Percentiles rank a stretch among this genome's conserved stretches.
Evolutionary conservation across 768 basidiomycete genomes (phyloP).

Genomic region (Paxillus involutus): DNA sequence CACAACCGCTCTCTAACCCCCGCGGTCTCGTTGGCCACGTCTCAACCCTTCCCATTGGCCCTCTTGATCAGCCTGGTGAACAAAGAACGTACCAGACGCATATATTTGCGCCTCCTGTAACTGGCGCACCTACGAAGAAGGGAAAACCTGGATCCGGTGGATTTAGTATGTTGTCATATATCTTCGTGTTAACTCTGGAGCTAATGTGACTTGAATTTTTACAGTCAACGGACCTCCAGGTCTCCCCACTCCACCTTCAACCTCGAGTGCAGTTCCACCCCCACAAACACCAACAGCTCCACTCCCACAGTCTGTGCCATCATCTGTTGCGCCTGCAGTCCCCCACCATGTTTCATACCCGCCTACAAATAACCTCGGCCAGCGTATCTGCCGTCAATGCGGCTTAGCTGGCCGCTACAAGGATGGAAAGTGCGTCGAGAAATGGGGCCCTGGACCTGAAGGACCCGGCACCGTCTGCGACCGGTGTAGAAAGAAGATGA

Average conservation of each 20-base stretch:
- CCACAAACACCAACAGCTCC: slow-evolving; percentile 14
- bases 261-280: slow-evolving; percentile 8
- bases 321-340: not conserved
- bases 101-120: slow-evolving; percentile 72
- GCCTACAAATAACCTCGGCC: slow-evolving; percentile 55
- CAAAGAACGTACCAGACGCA: slow-evolving; percentile 58
- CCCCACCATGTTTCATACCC: slow-evolving; percentile 23
- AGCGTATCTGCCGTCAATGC: slow-evolving; percentile 77
- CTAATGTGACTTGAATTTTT: slow-evolving; percentile 13
- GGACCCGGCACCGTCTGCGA: slow-evolving; percentile 86
- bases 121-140: slow-evolving; percentile 72
- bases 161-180: slow-evolving; percentile 21
- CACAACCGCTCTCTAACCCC: slow-evolving; percentile 10
- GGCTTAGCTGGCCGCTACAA: slow-evolving; percentile 75
- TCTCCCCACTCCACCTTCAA: slow-evolving; percentile 17
- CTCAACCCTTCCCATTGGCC: slow-evolving; percentile 20
- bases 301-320: slow-evolving; percentile 6
- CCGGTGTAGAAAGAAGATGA: slow-evolving; percentile 86
- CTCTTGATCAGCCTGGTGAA: slow-evolving; percentile 35
- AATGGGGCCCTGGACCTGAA: slow-evolving; percentile 84
- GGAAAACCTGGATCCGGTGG: slow-evolving; percentile 39
- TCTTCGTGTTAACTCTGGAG: not conserved
- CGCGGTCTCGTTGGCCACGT: slow-evolving; percentile 24
- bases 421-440: slow-evolving; percentile 84
- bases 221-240: slow-evolving; percentile 20